Evolutionary conservation across 2,329 filamentous ascomycete species (phyloP).

Genomic region (Phoma sp.): DNA sequence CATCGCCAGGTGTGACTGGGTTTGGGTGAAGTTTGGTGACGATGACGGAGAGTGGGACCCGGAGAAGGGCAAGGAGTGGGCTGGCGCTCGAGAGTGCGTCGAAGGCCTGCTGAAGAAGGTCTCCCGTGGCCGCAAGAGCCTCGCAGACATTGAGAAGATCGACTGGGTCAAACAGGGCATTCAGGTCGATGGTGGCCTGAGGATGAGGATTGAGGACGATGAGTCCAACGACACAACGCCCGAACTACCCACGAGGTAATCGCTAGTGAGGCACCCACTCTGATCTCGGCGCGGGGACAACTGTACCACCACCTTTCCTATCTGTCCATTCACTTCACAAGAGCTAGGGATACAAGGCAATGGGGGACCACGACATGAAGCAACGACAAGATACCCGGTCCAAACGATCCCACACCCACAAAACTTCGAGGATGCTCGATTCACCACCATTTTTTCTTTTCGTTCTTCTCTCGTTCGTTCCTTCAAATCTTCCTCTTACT

Average conservation of each 20-base stretch:
- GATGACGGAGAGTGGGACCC: conserved; percentile 86
- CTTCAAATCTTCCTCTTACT: neutral
- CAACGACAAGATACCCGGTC: conserved; percentile 20
- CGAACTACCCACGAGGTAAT: conserved; percentile 32
- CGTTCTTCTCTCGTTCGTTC: neutral
- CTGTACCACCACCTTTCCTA: conserved; percentile 14
- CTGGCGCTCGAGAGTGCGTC: conserved; percentile 80
- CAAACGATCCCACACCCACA: conserved; percentile 8
- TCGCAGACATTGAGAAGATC: conserved; percentile 74
- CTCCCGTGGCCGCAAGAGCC: conserved; percentile 72
- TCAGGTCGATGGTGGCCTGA: conserved; percentile 65
- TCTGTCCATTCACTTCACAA: conserved; percentile 10
- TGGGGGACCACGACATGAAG: conserved; percentile 14
- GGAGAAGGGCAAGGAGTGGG: conserved; percentile 68
- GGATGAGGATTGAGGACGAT: conserved; percentile 59
- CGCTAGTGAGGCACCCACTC: conserved; percentile 33
- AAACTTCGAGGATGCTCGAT: conserved; percentile 15
- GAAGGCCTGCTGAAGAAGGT: conserved; percentile 85
- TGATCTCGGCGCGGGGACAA: neutral
- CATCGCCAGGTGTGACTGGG: conserved; percentile 96
- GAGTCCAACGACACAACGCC: conserved; percentile 23
- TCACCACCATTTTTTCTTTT: neutral
- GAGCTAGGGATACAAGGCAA: conserved; percentile 14
- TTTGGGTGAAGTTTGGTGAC: conserved; percentile 86
- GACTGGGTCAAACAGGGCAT: conserved; percentile 82